Percentiles rank a stretch among this genome's conserved stretches.
Evolutionary conservation across 192 early-diverging fungal genomes (phyloP).

Genomic region (Gaertneriomyces semiglobifer): DNA sequence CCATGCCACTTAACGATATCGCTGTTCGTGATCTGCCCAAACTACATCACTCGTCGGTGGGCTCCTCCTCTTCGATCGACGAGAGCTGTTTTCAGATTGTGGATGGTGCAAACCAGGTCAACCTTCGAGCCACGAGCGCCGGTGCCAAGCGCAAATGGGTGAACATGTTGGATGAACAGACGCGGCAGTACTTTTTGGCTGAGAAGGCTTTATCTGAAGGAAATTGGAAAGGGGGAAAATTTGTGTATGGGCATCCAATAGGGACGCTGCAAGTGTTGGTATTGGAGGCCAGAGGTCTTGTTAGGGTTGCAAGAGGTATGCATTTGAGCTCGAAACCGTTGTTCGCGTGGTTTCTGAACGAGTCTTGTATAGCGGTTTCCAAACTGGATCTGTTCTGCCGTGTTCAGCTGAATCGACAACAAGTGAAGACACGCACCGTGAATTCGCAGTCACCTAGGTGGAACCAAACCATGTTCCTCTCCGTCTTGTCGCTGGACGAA

Average conservation of each 20-base stretch:
- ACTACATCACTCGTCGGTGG: constrained; percentile 25
- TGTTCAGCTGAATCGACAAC: constrained; percentile 31
- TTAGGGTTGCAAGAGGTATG: constrained; percentile 14
- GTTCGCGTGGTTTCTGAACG: neutral
- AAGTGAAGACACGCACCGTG: constrained; percentile 27
- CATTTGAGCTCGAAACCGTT: neutral
- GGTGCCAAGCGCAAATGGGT: constrained; percentile 64
- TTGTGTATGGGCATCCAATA: constrained; percentile 20
- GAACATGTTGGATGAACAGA: constrained; percentile 34
- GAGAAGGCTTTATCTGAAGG: constrained; percentile 20
- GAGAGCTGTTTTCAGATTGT: constrained; percentile 63
- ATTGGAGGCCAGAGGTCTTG: constrained; percentile 20
- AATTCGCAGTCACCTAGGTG: constrained; percentile 22
- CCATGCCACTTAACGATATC: constrained; percentile 38
- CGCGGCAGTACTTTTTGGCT: constrained; percentile 18
- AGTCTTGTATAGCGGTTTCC: neutral
- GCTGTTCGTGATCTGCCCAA: constrained; percentile 35
- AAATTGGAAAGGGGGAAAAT: constrained; percentile 15
- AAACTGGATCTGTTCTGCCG: constrained; percentile 29
- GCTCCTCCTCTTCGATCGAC: constrained; percentile 19
- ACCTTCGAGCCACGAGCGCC: constrained; percentile 47
- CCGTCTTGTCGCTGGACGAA: constrained; percentile 35
- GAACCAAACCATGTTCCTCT: constrained; percentile 40
- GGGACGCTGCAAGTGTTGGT: constrained; percentile 35
- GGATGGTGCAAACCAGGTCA: constrained; percentile 49